phyloP scores from a whole-genome alignment of 768 basidiomycete genomes.

The Suillus cothurnatus region DNA sequence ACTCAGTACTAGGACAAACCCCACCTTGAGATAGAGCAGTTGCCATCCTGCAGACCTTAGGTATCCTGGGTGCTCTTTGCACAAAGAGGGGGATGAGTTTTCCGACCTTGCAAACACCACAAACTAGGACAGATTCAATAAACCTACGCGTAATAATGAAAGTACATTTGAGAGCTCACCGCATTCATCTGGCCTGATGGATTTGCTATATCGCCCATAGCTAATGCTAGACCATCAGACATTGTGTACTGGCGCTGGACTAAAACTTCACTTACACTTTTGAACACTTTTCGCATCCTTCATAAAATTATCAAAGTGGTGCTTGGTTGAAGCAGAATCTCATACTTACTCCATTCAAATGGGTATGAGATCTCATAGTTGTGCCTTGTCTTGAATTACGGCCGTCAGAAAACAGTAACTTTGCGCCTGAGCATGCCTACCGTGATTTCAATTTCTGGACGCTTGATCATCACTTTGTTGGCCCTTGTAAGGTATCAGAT shows the following conservation, averaged over 20 bases:
- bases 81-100: conserved; percentile 59
- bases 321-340: conserved; percentile 9
- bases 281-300: conserved; percentile 65
- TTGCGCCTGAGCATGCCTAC: conserved; percentile 22
- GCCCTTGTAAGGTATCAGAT: conserved; percentile 48
- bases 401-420: conserved; percentile 7
- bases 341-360: conserved; percentile 68
- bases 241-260: not conserved
- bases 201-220: conserved; percentile 76
- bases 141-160: not conserved
- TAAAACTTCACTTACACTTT: conserved; percentile 50
- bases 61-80: conserved; percentile 36
- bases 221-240: conserved; percentile 35
- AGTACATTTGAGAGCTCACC: conserved; percentile 42
- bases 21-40: conserved; percentile 48
- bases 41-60: conserved; percentile 47
- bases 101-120: conserved; percentile 66
- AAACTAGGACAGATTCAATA: conserved; percentile 43
- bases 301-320: conserved; percentile 4
- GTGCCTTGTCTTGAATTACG: conserved; percentile 56
- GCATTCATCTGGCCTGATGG: conserved; percentile 65
- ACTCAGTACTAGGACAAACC: not conserved
- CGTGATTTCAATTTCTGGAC: conserved; percentile 72
- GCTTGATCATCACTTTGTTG: conserved; percentile 62
- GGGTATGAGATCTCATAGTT: conserved; percentile 76